phyloP scores from a whole-genome alignment of 1,284 basidiomycete genomes.

The Nidula niveotomentosa region DNA sequence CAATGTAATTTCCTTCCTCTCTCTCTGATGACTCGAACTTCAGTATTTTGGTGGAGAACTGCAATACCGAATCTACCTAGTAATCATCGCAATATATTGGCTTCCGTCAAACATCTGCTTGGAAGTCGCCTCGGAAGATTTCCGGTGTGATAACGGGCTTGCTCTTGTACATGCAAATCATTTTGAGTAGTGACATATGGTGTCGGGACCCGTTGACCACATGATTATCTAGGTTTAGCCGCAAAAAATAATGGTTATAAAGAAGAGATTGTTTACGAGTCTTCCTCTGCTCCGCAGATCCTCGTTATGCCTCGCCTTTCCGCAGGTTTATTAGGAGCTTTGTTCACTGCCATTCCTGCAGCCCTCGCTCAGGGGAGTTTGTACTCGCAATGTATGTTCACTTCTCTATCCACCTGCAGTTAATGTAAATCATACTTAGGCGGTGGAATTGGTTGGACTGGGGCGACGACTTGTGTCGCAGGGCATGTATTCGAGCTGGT shows the following conservation, averaged over 20 bases:
- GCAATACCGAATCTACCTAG: too few relatives aligned
- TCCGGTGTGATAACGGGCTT: background rate
- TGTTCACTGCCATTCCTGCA: conserved; percentile 4
- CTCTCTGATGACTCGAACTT: too few relatives aligned
- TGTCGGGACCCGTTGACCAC: background rate
- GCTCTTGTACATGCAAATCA: background rate
- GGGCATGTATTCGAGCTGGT: conserved; percentile 20
- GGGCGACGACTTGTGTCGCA: conserved; percentile 34
- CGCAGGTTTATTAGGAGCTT: background rate
- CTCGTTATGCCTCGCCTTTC: background rate
- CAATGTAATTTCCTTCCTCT: too few relatives aligned
- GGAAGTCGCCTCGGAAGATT: background rate
- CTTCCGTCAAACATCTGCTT: background rate
- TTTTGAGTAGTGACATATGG: background rate
- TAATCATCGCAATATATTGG: too few relatives aligned
- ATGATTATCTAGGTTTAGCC: background rate
- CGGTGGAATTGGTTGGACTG: conserved; percentile 41
- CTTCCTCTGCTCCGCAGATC: background rate
- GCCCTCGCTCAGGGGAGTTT: conserved; percentile 10
- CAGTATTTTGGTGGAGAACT: too few relatives aligned
- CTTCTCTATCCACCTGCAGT: background rate
- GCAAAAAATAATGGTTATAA: background rate
- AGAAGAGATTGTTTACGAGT: background rate
- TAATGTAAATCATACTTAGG: conserved; percentile 10
- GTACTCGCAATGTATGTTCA: conserved; percentile 14